Evolutionary conservation across 1,284 basidiomycete genomes (phyloP).

Genomic region (Ganoderma resinaceum): DNA sequence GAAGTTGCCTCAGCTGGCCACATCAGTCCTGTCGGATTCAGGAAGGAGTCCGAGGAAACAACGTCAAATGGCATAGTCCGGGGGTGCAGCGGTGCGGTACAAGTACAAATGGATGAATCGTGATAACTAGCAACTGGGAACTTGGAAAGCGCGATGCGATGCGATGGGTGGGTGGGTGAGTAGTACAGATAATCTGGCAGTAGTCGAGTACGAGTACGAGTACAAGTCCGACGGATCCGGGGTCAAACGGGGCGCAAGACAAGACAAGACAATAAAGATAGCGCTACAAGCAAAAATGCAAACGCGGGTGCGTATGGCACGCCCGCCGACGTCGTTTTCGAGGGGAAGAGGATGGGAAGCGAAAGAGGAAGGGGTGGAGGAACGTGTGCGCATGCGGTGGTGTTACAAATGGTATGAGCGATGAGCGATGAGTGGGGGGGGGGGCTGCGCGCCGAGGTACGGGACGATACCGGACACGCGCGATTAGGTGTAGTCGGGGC

Average conservation of each 20-base stretch:
- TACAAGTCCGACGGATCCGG: too few relatives aligned
- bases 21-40: too few relatives aligned
- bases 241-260: neutral
- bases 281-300: constrained; percentile 21
- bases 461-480: too few relatives aligned
- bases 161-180: neutral
- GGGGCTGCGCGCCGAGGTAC: neutral
- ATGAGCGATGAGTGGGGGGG: neutral
- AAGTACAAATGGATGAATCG: neutral
- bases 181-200: neutral
- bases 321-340: neutral
- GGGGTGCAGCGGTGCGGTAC: neutral
- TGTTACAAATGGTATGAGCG: neutral
- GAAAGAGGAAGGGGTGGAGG: too few relatives aligned
- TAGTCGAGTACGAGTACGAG: neutral
- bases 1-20: too few relatives aligned
- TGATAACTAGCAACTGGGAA: neutral
- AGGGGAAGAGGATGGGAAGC: neutral
- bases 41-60: neutral
- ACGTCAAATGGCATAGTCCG: neutral
- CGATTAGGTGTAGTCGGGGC: neutral
- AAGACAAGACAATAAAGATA: constrained; percentile 19
- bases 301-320: neutral
- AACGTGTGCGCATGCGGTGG: neutral
- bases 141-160: neutral